A percentile compares a stretch with the other conserved stretches of the same genome.
Conservation (phyloP, 345 rosid genomes). For the Crucihimalaya himalaica region DNA sequence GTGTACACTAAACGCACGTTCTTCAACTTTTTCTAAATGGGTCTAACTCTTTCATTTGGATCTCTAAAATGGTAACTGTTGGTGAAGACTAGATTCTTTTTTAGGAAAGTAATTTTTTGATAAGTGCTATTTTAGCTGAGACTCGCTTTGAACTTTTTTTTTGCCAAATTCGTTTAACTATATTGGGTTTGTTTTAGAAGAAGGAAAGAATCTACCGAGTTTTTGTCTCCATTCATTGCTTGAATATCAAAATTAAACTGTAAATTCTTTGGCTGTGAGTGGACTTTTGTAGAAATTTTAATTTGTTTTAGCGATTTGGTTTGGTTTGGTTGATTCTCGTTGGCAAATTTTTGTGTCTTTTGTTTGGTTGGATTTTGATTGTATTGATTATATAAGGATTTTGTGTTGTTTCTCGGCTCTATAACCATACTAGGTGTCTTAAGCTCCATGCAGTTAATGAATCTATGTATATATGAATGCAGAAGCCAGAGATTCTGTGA, state of each 20-base stretch:
- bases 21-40: background rate
- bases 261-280: background rate
- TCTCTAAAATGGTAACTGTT: constrained; percentile 28
- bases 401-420: background rate
- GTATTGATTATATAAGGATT: no score
- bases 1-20: constrained; percentile 30
- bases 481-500: background rate
- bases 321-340: background rate
- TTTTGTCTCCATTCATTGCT: background rate
- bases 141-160: background rate
- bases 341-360: background rate
- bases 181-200: background rate
- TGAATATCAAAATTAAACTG: background rate
- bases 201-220: background rate
- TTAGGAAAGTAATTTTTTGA: constrained; percentile 7
- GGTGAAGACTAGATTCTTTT: background rate
- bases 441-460: background rate
- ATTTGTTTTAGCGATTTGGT: background rate
- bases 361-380: background rate
- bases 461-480: background rate
- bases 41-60: constrained; percentile 21
- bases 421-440: background rate
- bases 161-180: constrained; percentile 1
- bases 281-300: background rate
- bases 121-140: background rate